Evolutionary conservation across 306 rosid genomes (phyloP).

Genomic region (Senna tora): DNA sequence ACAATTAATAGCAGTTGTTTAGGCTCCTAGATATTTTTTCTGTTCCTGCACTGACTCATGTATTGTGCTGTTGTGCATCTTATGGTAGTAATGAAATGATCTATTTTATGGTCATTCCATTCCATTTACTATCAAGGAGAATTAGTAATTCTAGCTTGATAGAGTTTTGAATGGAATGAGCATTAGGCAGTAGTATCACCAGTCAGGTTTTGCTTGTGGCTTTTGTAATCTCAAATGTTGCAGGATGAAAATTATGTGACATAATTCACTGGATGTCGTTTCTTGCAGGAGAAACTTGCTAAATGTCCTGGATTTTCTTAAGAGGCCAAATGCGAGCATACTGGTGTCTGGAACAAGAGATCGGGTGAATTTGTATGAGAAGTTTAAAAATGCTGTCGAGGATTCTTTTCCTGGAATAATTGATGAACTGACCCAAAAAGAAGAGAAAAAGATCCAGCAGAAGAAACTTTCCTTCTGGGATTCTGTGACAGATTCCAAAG

Average conservation of each 20-base stretch:
- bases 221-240: slow-evolving; percentile 20
- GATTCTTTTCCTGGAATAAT: slow-evolving; percentile 74
- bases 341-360: slow-evolving; percentile 92
- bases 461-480: slow-evolving; percentile 81
- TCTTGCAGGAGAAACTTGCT: slow-evolving; percentile 82
- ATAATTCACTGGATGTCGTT: neutral
- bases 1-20: neutral
- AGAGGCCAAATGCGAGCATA: slow-evolving; percentile 77
- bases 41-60: slow-evolving; percentile 2
- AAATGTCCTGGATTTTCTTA: slow-evolving; percentile 85
- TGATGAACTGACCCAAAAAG: slow-evolving; percentile 58
- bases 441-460: slow-evolving; percentile 61
- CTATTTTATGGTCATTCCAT: slow-evolving; percentile 2
- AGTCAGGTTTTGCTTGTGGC: slow-evolving; percentile 16
- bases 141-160: slow-evolving; percentile 5
- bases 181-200: neutral
- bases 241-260: neutral
- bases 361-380: slow-evolving; percentile 78
- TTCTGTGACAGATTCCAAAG: slow-evolving; percentile 64
- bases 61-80: neutral
- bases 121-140: neutral
- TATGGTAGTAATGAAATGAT: neutral
- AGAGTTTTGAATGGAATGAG: slow-evolving; percentile 1
- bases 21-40: neutral
- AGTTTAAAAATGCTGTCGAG: slow-evolving; percentile 76